Evolutionary conservation across 345 rosid genomes (phyloP), one percentile per base, ranked within the genome.

Genomic region (Capsella bursapastoris): DNA sequence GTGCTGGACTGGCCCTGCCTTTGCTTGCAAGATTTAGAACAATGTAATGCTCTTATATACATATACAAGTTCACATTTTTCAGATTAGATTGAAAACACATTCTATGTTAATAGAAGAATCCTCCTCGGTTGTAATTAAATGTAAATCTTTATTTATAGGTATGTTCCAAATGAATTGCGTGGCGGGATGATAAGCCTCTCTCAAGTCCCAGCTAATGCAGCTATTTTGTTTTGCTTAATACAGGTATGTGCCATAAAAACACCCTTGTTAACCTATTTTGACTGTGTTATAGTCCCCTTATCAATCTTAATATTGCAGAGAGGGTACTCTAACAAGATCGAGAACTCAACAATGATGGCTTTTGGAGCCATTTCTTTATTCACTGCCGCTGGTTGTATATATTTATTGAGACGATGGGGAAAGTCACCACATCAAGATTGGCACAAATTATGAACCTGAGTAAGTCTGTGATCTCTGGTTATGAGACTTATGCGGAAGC

Each of bases 101-200:
- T 13, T 41, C 50, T 38, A 12, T 60, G 34, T 11, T 12, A 8
- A 16, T 22, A 22, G 25, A 60, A 71, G 45, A 16, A 14, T 45
- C 55, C 72, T 61, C 65, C 14, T 71, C 44, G 71, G 38, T 31
- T 56, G 38, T 31, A 7, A 32, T 64, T 14, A 72, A 49, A 45
- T 78, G 53, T 31, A 73, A 22, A 18, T 65, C 60, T 31, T 41
- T 71, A 50, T 66, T 64, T 27, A 28, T 68, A 95, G 99, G 90
- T 88, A 89, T 83, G 96, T 95, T 10, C 98, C 96, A 37, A 87
- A 85, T 81, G 92, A 92, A 70, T 74, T 89, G 83, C 96, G 98
- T 76, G 99, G 96, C 73, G 98, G 99, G 78, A 92, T 90, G 99
- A 86, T 95, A 47, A 83, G 89, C 80, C 81, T 92, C 62, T 92